Base-by-base conservation (phyloP, 352 stramenopile species). In the Elongisporangium prolatum region DNA sequence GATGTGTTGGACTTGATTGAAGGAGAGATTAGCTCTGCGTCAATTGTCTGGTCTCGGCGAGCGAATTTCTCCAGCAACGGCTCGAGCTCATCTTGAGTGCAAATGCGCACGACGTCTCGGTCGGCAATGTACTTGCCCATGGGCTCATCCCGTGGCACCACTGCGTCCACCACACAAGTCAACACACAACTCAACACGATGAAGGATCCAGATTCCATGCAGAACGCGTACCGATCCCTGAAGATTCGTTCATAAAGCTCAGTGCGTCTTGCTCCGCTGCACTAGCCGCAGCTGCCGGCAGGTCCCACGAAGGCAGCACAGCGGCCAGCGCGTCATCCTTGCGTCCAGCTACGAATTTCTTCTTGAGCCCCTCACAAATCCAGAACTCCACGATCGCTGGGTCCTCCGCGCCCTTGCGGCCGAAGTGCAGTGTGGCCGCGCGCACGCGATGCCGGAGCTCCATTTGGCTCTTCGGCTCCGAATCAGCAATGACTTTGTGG, bases 161-260 rank as follows among this genome's bases (percentile, higher is more conserved):
- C 79, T 77, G 34, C 2, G 20, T 4, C 4, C 51, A 40, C 18
- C 28, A 20, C 10, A 54, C n/a, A n/a, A n/a, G n/a, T n/a, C n/a
- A n/a, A n/a, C n/a, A n/a, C n/a, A n/a, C n/a, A n/a, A n/a, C 7
- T 34, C 24, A 34, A 7, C 24, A 34, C 24, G 4, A 34, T 55
- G 6, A 1, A 44, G 9, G 34, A 9, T 4, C 21, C 18, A 9
- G 8, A 56, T 11, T 44, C 2, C n/a, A n/a, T 20, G 51, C 28
- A 16, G 14, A 4, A 49, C 4, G 21, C 59, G 17, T 48, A 77
- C 71, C 71, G 16, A 80, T 60, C 1, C 84, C 84, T 44, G 84
- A 86, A 5, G 84, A 84, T 57, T 93, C 84, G 61, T 93, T 93
- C 59, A 93, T 74, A 28, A 88, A 89, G 49, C 86, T 75, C 53